Percentiles rank a stretch among this genome's conserved stretches.
These are phyloP conservation scores for Trichothecium sympodiale DNA, from an alignment of 2,329 filamentous ascomycete genomes.

Conservation along the genomic window DNA sequence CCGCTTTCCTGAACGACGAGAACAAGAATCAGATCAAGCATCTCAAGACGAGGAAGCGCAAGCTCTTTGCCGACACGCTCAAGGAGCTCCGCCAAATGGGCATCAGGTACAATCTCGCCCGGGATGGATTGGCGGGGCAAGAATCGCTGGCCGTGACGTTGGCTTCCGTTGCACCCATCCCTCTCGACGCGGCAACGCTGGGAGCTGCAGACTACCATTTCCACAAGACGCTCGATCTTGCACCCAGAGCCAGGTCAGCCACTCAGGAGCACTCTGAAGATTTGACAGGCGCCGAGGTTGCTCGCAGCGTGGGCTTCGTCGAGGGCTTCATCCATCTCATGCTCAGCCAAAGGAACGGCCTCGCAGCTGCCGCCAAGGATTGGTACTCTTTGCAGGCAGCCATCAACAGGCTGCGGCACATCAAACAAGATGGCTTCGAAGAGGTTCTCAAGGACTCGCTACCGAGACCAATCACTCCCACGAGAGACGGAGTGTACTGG, in stretches of 20 bases:
- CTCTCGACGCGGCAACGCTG: conserved; percentile 14
- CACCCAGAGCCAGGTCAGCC: conserved; percentile 55
- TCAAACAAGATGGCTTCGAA: neutral
- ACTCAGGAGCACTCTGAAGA: conserved; percentile 72
- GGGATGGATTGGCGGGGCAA: conserved; percentile 63
- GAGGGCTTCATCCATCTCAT: conserved; percentile 69
- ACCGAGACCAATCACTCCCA: no score
- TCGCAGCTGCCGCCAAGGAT: conserved; percentile 28
- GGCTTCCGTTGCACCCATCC: conserved; percentile 37
- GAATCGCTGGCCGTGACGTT: conserved; percentile 60
- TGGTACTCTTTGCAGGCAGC: conserved; percentile 26
- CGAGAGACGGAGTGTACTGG: no score
- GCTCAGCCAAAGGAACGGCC: conserved; percentile 45
- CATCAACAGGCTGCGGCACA: conserved; percentile 19
- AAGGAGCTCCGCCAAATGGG: conserved; percentile 82
- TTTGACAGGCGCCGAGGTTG: conserved; percentile 68
- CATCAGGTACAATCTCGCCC: conserved; percentile 70
- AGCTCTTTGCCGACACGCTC: conserved; percentile 80
- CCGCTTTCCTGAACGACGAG: conserved; percentile 68
- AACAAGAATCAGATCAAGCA: conserved; percentile 79
- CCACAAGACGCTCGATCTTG: conserved; percentile 66
- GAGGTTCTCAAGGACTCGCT: no score
- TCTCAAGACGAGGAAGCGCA: conserved; percentile 81
- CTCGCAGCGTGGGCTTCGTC: conserved; percentile 70
- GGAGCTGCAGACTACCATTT: conserved; percentile 57